These are phyloP conservation scores for Sugiyamaella paludigena DNA, from an alignment of 1,139 yeast genomes.

Conservation along the genomic window DNA sequence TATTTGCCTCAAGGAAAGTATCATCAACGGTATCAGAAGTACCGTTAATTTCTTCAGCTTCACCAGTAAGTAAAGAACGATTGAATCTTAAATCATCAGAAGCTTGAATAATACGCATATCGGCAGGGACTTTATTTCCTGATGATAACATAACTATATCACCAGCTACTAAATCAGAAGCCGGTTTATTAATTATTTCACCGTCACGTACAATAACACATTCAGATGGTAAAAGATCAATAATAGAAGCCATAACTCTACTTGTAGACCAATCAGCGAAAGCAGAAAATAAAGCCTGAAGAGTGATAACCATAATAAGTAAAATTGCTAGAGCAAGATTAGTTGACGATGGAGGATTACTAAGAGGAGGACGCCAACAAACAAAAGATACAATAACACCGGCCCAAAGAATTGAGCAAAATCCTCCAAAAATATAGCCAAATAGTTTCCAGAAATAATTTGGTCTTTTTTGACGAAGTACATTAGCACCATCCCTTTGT, in stretches of 20 bases:
- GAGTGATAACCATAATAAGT: slow-evolving; percentile 44
- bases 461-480: slow-evolving; percentile 39
- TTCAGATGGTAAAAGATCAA: slow-evolving; percentile 45
- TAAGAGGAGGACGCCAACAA: slow-evolving; percentile 50
- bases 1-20: slow-evolving; percentile 46
- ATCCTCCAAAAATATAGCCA: slow-evolving; percentile 50
- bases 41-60: slow-evolving; percentile 47
- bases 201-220: slow-evolving; percentile 46
- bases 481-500: slow-evolving; percentile 40
- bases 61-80: slow-evolving; percentile 54
- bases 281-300: slow-evolving; percentile 50
- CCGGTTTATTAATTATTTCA: slow-evolving; percentile 37
- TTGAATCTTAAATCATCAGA: slow-evolving; percentile 47
- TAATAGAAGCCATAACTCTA: slow-evolving; percentile 51
- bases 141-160: slow-evolving; percentile 46
- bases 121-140: slow-evolving; percentile 55
- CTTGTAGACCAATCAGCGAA: slow-evolving; percentile 51
- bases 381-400: slow-evolving; percentile 48
- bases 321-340: slow-evolving; percentile 49
- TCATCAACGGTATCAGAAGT: slow-evolving; percentile 38
- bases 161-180: slow-evolving; percentile 51
- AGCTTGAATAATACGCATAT: slow-evolving; percentile 42
- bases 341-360: slow-evolving; percentile 49
- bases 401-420: slow-evolving; percentile 45
- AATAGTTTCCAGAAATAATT: slow-evolving; percentile 39